Percentiles rank a stretch among this genome's conserved stretches.
These are phyloP conservation scores for sorghum (Sorghum bicolor) DNA, from an alignment of 176 grass and related monocot genomes.

Conservation along the genomic window DNA sequence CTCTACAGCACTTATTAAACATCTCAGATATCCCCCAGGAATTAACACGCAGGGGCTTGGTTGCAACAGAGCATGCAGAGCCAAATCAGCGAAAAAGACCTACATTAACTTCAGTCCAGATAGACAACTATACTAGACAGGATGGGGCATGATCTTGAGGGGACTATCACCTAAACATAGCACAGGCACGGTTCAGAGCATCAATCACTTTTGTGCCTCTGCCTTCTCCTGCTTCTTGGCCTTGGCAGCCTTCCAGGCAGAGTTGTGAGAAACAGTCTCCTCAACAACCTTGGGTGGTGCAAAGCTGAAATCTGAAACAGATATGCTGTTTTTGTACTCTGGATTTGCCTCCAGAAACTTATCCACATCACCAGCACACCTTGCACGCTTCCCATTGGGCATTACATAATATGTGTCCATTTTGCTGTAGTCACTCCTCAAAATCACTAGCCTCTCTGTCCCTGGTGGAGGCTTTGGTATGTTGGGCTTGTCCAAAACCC, in stretches of 20 bases:
- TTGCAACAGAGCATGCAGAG: not conserved
- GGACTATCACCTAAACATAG: not conserved
- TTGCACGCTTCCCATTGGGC: constrained; percentile 83
- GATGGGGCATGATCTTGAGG: not conserved
- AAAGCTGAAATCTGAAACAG: constrained; percentile 72
- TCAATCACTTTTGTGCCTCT: constrained; percentile 17
- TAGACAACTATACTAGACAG: not conserved
- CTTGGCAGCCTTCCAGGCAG: constrained; percentile 46
- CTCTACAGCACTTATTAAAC: constrained; percentile 6
- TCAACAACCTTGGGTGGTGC: constrained; percentile 62
- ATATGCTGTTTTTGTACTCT: constrained; percentile 55
- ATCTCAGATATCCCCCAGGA: not conserved
- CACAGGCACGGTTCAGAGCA: not conserved
- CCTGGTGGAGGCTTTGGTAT: constrained; percentile 69
- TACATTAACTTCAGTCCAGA: not conserved
- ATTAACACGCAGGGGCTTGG: not conserved
- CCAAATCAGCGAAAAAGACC: no score
- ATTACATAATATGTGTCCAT: constrained; percentile 78
- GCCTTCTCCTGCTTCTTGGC: constrained; percentile 45
- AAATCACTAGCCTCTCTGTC: constrained; percentile 58
- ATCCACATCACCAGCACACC: constrained; percentile 53
- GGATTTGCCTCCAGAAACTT: constrained; percentile 78
- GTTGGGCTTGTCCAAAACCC: constrained; percentile 84
- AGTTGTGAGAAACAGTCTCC: constrained; percentile 60
- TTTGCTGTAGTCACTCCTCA: constrained; percentile 80